Conservation (phyloP, 2,329 filamentous ascomycete genomes). For the Claviceps africana region DNA sequence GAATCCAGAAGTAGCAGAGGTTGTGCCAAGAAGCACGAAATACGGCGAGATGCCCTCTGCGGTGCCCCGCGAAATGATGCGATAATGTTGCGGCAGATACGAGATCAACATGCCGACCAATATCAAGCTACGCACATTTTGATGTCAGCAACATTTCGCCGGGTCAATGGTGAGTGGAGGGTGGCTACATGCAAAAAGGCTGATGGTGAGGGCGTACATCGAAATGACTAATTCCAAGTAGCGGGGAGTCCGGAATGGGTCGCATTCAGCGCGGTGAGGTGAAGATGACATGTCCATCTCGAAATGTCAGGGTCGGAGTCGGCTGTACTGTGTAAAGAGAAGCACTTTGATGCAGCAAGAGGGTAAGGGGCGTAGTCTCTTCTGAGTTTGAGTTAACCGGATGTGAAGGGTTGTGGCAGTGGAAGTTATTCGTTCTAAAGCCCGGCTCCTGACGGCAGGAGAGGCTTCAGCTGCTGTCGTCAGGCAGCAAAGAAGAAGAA, state of each 20-base stretch:
- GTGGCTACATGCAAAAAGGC: not conserved
- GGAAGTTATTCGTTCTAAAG: not conserved
- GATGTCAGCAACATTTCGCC: not conserved
- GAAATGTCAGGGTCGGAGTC: not conserved
- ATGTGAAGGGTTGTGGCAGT: not conserved
- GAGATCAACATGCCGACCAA: slow-evolving; percentile 80
- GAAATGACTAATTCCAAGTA: slow-evolving; percentile 42
- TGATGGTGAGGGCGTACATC: slow-evolving; percentile 25
- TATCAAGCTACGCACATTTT: slow-evolving; percentile 41
- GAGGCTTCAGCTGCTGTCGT: not conserved
- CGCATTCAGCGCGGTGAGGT: slow-evolving; percentile 22
- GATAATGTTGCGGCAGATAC: slow-evolving; percentile 87
- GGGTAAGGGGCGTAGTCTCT: not conserved
- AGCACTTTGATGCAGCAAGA: not conserved
- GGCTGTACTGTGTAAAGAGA: not conserved
- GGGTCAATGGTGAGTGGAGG: not conserved
- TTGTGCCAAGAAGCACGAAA: slow-evolving; percentile 86
- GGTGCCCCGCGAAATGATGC: slow-evolving; percentile 72
- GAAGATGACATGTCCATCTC: not conserved
- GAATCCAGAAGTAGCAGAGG: slow-evolving; percentile 76
- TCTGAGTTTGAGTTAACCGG: not conserved
- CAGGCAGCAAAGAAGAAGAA: not conserved
- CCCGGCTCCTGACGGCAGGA: not conserved
- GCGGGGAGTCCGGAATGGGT: slow-evolving; percentile 36
- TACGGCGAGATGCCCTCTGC: slow-evolving; percentile 93